Percentiles rank a stretch among this genome's conserved stretches.
These are phyloP conservation scores for Galium porrigens DNA, from an alignment of 305 asterid genomes.

Conservation along the genomic window DNA sequence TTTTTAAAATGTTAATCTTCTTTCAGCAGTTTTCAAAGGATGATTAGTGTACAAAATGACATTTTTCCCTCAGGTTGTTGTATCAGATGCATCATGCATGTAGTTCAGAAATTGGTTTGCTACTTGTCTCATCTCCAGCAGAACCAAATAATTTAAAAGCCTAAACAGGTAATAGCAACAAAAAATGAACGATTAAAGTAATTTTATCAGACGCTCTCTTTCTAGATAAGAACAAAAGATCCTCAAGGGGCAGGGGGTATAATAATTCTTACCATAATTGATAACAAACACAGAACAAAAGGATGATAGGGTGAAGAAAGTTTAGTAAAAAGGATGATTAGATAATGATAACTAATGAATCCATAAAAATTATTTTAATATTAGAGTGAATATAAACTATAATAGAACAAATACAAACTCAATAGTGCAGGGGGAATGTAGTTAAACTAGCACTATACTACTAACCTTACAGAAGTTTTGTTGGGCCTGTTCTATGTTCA, in stretches of 20 bases:
- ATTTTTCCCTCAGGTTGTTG: background rate
- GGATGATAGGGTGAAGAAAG: background rate
- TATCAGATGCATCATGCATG: background rate
- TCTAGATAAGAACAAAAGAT: background rate
- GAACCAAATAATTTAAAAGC: background rate
- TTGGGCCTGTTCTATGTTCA: constrained; percentile 91
- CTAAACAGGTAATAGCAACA: background rate
- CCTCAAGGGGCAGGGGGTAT: background rate
- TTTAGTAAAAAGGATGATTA: background rate
- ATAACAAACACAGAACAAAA: background rate
- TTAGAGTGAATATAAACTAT: background rate
- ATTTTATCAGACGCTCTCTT: too few species aligned
- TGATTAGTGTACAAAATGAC: background rate
- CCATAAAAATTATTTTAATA: background rate
- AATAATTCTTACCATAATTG: too few species aligned
- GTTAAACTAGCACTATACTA: constrained; percentile 19
- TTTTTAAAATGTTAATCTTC: background rate
- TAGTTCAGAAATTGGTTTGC: background rate
- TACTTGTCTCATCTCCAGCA: background rate
- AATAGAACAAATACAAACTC: background rate
- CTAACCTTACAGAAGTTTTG: constrained; percentile 89
- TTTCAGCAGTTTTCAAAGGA: background rate
- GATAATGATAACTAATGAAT: background rate
- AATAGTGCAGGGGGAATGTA: background rate
- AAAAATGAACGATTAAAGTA: background rate